Conservation (phyloP, 73 alveolate genomes). For the Paraurostyla sp. region DNA sequence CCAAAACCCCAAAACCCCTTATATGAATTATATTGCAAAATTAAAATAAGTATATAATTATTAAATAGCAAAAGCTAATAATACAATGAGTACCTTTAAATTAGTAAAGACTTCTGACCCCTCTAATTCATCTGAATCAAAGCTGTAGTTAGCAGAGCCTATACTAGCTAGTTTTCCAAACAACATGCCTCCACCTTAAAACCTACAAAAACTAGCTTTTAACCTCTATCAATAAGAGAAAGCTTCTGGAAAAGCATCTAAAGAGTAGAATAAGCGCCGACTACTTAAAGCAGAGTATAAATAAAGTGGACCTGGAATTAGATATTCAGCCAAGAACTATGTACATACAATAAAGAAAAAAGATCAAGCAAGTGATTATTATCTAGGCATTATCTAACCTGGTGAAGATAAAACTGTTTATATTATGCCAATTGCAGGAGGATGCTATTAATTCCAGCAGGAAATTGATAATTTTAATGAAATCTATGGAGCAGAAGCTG, state of each 20-base stretch:
- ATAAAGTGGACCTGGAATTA: conserved; percentile 12
- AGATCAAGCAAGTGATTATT: conserved; percentile 46
- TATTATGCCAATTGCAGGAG: conserved; percentile 11
- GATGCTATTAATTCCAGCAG: conserved; percentile 28
- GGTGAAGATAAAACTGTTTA: neutral
- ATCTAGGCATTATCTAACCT: conserved; percentile 11
- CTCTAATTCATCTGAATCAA: neutral
- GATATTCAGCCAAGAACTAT: conserved; percentile 28
- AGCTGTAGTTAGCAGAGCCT: conserved; percentile 28
- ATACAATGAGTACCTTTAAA: neutral
- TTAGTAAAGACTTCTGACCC: conserved; percentile 23
- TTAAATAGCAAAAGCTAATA: too few relatives aligned
- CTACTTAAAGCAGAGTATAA: conserved; percentile 46
- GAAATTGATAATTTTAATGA: conserved; percentile 31
- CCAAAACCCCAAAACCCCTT: too few relatives aligned
- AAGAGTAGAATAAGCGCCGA: conserved; percentile 3
- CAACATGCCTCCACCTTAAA: conserved; percentile 42
- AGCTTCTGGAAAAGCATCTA: neutral
- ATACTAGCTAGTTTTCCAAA: conserved; percentile 57
- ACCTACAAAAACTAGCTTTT: conserved; percentile 24
- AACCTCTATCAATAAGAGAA: neutral
- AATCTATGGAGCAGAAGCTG: conserved; percentile 22
- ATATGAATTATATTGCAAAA: too few relatives aligned
- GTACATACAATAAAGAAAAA: neutral
- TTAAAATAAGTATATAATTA: too few relatives aligned